These are phyloP conservation scores for Pichia kudriavzevii DNA, from an alignment of 1,139 yeast genomes.

Conservation along the genomic window DNA sequence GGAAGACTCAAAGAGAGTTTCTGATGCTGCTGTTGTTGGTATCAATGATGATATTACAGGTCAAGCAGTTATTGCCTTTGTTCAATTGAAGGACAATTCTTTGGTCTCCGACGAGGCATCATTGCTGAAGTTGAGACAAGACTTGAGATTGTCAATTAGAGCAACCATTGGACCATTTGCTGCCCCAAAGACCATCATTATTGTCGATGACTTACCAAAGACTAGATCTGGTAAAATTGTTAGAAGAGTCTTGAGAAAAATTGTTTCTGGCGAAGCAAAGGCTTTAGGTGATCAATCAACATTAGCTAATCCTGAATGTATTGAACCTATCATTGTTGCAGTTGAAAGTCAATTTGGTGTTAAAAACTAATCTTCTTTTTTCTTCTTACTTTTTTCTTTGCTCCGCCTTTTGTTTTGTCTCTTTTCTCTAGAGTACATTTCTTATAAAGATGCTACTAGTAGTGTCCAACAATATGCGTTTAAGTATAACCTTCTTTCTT, in stretches of 20 bases:
- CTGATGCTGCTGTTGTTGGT: conserved; percentile 95
- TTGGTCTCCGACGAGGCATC: conserved; percentile 40
- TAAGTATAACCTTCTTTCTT: too few species aligned
- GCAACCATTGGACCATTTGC: conserved; percentile 97
- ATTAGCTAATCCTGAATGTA: conserved; percentile 80
- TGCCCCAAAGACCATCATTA: conserved; percentile 85
- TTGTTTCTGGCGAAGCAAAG: conserved; percentile 83
- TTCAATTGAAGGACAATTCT: conserved; percentile 62
- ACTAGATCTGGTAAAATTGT: conserved; percentile 97
- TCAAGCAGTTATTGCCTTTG: conserved; percentile 93
- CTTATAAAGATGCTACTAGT: too few species aligned
- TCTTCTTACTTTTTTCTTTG: not conserved
- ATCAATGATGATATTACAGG: conserved; percentile 93
- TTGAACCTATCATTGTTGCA: conserved; percentile 60
- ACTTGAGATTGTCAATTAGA: conserved; percentile 80
- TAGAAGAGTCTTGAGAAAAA: conserved; percentile 95
- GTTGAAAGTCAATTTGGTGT: conserved; percentile 43
- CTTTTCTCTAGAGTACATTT: not conserved
- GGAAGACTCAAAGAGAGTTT: conserved; percentile 63
- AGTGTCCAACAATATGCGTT: too few species aligned
- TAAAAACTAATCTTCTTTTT: conserved; percentile 31
- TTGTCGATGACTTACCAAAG: conserved; percentile 90
- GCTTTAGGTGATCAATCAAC: conserved; percentile 92
- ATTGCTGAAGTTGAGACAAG: conserved; percentile 60
- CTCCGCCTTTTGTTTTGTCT: not conserved